Evolutionary conservation across 495 filamentous ascomycete genomes (phyloP), one percentile per base, ranked within the genome.

Genomic region (Penicillium manginii): DNA sequence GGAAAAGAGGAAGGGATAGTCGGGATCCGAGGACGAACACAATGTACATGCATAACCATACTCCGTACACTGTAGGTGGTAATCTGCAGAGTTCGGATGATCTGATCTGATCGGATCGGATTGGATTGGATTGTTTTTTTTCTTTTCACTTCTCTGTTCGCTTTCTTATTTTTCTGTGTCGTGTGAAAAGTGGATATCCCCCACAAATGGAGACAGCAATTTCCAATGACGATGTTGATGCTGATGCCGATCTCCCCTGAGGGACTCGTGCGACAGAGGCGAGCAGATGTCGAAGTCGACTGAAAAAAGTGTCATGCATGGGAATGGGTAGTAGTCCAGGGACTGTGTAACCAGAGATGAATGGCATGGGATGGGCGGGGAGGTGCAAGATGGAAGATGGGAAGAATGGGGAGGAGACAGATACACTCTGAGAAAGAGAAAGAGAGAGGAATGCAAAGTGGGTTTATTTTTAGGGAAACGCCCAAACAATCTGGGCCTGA

Each of bases 381-480:
- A 33, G 31, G 31, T 33, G 31, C 4, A 11, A 33, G 31, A 33
- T 33, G 31, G 11, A 3, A 10, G 8, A 15, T 37, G 33, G 23
- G 23, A 6, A 37, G 33, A 37, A 15, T 10, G 3, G 33, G 15
- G 11, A 37, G 35, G 4, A 10, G 35, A 6, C 6, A 15, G 12
- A 2, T 33, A 33, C 31, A 33, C 31, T 11, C 31, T 33, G 11
- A 37, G 35, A 14, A 37, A 37, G 15, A n/a, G 35, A 37, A 37
- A 37, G 33, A 1, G 3, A 12, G 33, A 37, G 14, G 33, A 37
- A 37, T 14, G 45, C 35, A 54, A 57, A 51, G 59, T 51, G 47
- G 50, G 40, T 55, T 62, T 63, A 63, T 59, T 59, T 63, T 59
- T 59, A 63, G 56, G 52, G 33, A 19, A 45, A 29, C 26, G 26